Conservation (phyloP, 2,329 filamentous ascomycete species). For the Pseudogymnoascus sp. region DNA sequence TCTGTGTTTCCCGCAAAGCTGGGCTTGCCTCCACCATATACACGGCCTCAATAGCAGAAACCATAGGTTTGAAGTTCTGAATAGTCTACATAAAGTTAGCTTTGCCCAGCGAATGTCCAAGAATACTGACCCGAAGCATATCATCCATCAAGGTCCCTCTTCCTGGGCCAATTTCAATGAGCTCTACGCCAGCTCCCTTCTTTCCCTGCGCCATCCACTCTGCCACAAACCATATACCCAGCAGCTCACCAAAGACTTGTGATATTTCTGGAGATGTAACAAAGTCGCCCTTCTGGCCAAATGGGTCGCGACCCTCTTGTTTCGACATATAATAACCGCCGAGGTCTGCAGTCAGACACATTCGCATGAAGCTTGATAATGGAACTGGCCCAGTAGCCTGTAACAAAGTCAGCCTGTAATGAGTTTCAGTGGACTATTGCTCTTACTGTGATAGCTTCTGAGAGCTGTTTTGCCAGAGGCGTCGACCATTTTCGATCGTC, state of each 20-base stretch:
- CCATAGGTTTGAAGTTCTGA: constrained; percentile 70
- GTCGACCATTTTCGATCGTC: constrained; percentile 66
- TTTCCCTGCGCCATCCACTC: constrained; percentile 93
- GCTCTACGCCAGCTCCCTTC: constrained; percentile 64
- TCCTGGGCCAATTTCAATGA: constrained; percentile 91
- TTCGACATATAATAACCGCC: constrained; percentile 89
- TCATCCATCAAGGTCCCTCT: constrained; percentile 96
- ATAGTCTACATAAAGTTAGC: constrained; percentile 53
- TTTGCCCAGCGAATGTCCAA: constrained; percentile 10
- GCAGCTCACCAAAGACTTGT: constrained; percentile 88
- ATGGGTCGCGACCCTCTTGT: constrained; percentile 67
- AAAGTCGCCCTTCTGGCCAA: constrained; percentile 90
- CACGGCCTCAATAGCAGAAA: constrained; percentile 70
- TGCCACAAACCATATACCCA: constrained; percentile 89
- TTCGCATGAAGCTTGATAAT: constrained; percentile 93
- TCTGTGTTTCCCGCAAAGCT: constrained; percentile 68
- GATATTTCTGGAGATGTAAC: constrained; percentile 97
- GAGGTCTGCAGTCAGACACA: constrained; percentile 85
- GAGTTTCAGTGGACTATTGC: background rate
- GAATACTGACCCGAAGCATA: constrained; percentile 67
- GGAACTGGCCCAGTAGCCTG: constrained; percentile 83
- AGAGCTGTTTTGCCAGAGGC: constrained; percentile 77
- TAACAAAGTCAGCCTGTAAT: constrained; percentile 26
- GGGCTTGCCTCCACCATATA: constrained; percentile 93
- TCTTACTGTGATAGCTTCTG: constrained; percentile 73